Evolutionary conservation across 805 yeast genomes (phyloP).

Genomic region (Pichia scutulata): DNA sequence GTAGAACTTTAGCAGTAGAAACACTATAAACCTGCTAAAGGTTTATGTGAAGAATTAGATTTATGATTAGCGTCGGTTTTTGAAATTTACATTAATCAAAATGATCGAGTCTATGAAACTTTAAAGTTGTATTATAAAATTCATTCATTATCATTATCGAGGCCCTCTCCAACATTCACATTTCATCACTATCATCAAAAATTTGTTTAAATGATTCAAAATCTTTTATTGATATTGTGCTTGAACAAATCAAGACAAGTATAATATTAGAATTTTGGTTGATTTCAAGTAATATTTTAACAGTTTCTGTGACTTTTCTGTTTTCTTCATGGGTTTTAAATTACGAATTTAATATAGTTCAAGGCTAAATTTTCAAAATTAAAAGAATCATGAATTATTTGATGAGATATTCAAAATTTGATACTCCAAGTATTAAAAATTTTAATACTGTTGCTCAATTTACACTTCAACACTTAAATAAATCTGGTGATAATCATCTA

Average conservation of each 20-base stretch:
- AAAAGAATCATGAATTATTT: not conserved
- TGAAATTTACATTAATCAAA: not conserved
- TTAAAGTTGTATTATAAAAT: not conserved
- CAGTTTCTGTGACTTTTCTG: not conserved
- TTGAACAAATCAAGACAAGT: not conserved
- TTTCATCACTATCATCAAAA: not conserved
- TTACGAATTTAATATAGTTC: not conserved
- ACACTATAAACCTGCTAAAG: not conserved
- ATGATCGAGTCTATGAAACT: not conserved
- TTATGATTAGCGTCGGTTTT: not conserved
- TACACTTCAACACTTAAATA: not conserved
- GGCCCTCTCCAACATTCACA: conserved; percentile 1
- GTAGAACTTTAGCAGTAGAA: conserved; percentile 1
- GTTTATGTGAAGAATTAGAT: conserved; percentile 2
- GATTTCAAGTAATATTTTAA: not conserved
- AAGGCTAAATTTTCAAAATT: not conserved
- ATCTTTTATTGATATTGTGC: conserved; percentile 31
- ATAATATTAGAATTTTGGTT: conserved; percentile 1
- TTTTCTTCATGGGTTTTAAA: conserved; percentile 1
- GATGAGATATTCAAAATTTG: not conserved
- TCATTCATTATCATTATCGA: not conserved
- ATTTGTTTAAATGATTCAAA: not conserved
- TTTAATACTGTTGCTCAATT: not conserved
- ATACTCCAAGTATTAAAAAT: not conserved
- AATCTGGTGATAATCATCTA: not conserved